Percentiles rank a stretch among this genome's conserved stretches.
Evolutionary conservation across 768 basidiomycete species (phyloP).

Genomic region (Rhizopogon vulgaris): DNA sequence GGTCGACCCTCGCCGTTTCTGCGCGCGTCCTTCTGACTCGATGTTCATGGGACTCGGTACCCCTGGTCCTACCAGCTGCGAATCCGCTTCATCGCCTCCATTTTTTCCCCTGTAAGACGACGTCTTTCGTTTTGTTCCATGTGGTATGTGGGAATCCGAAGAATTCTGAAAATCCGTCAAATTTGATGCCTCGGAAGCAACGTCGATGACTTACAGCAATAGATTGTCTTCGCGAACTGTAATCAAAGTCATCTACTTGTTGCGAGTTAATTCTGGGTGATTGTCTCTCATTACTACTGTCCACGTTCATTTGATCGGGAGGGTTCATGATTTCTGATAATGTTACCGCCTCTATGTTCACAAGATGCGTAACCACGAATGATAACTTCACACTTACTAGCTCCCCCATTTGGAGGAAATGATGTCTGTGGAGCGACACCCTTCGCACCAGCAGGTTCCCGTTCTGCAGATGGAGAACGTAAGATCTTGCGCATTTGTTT

Average conservation of each 20-base stretch:
- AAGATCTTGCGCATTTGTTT: slow-evolving; percentile 50
- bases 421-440: slow-evolving; percentile 14
- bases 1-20: slow-evolving; percentile 80
- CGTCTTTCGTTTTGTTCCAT: slow-evolving; percentile 81
- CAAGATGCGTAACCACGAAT: slow-evolving; percentile 8
- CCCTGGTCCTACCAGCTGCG: slow-evolving; percentile 64
- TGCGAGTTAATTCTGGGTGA: slow-evolving; percentile 23
- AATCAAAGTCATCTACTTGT: slow-evolving; percentile 53
- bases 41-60: slow-evolving; percentile 53
- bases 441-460: slow-evolving; percentile 16
- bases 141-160: slow-evolving; percentile 37
- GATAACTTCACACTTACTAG: slow-evolving; percentile 16
- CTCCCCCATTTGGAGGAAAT: slow-evolving; percentile 13
- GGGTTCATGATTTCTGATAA: slow-evolving; percentile 26
- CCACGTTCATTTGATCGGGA: slow-evolving; percentile 33
- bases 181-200: neutral
- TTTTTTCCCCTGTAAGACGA: slow-evolving; percentile 56
- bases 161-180: slow-evolving; percentile 19
- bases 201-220: slow-evolving; percentile 46
- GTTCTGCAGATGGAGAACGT: slow-evolving; percentile 51
- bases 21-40: slow-evolving; percentile 60
- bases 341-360: slow-evolving; percentile 10
- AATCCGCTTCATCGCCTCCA: slow-evolving; percentile 57
- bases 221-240: slow-evolving; percentile 67
- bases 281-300: slow-evolving; percentile 24